Evolutionary conservation across 768 basidiomycete species (phyloP), one percentile per base, ranked within the genome.

Genomic region (Lyophyllum decastes): DNA sequence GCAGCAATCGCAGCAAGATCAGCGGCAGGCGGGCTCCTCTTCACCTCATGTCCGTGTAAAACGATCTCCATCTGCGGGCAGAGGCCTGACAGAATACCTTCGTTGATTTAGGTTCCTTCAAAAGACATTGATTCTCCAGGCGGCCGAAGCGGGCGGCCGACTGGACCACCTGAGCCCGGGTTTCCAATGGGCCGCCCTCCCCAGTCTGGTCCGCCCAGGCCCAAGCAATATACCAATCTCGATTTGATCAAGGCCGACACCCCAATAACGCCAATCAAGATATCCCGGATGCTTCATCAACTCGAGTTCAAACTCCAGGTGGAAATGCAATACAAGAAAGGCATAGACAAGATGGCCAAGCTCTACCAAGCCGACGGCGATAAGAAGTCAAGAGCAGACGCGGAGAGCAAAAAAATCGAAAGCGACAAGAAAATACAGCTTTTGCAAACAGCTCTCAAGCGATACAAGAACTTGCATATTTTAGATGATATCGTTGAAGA

Each of bases 281-380:
- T 99, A 71, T 92, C 94, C 41, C 86, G 86, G 64, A 98, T 98
- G 95, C 85, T 98, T 49, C 95, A 98, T 74, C 95, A 98, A 73
- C 88, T 99, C 60, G 95, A 98, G 75, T 99, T 98, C 85, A 99
- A 99, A 77, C 87, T 98, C 54, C 93, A 96, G 73, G 94, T 99
- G 62, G 97, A 99, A 75, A 85, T 90, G 77, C 95, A 98, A 76
- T 98, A 98, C 80, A 96, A 95, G 80, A 84, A 89, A 71, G 97
- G 97, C 41, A 97, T 98, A 62, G 95, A 98, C 76, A 98, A 98
- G 79, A 99, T 99, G 97, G 92, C 89, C 35, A 95, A 92, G 73
- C 82, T 98, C 30, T 98, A 98, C 72, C 88, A 94, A 66, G 92
- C 90, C 5, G 97, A 99, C 67, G 96, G 95, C 53, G 97, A 99